These are phyloP conservation scores for Whalleya microplaca DNA, from an alignment of 2,329 filamentous ascomycete genomes.

Conservation along the genomic window DNA sequence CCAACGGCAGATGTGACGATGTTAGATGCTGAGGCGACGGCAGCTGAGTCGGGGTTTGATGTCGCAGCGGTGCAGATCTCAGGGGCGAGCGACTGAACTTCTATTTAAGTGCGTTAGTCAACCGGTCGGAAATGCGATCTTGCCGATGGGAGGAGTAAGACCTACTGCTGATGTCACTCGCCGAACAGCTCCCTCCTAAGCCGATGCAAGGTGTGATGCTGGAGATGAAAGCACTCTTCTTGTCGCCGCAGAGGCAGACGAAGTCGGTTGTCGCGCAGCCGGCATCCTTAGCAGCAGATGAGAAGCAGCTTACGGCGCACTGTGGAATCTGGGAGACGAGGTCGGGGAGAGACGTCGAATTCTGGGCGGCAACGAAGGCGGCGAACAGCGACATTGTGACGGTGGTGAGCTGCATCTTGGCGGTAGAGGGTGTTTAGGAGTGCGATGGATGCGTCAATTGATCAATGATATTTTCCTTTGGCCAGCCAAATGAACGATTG, in stretches of 20 bases:
- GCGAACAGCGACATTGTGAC: slow-evolving; percentile 29
- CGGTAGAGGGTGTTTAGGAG: not conserved
- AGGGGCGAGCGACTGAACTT: slow-evolving; percentile 23
- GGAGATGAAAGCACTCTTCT: slow-evolving; percentile 29
- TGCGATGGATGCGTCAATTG: not conserved
- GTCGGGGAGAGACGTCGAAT: slow-evolving; percentile 31
- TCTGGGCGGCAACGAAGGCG: slow-evolving; percentile 29
- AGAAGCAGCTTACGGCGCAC: slow-evolving; percentile 35
- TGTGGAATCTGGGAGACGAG: slow-evolving; percentile 35
- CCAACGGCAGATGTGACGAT: slow-evolving; percentile 33
- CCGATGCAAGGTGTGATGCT: slow-evolving; percentile 29
- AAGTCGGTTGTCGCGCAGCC: slow-evolving; percentile 35
- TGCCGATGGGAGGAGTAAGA: not conserved
- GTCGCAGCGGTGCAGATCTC: slow-evolving; percentile 34
- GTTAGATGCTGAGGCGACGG: slow-evolving; percentile 36
- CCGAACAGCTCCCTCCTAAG: slow-evolving; percentile 19
- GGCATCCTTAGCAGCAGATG: slow-evolving; percentile 24
- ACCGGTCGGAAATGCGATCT: not conserved
- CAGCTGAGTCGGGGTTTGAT: slow-evolving; percentile 29
- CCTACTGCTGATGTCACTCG: slow-evolving; percentile 32
- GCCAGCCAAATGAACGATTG: not conserved
- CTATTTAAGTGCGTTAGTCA: slow-evolving; percentile 20
- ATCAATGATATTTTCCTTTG: not conserved
- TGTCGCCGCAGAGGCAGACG: slow-evolving; percentile 33
- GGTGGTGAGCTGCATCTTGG: slow-evolving; percentile 28